Percentiles rank a stretch among this genome's conserved stretches.
Evolutionary conservation across 2,329 filamentous ascomycete genomes (phyloP).

Genomic region (Phialophora tarda): DNA sequence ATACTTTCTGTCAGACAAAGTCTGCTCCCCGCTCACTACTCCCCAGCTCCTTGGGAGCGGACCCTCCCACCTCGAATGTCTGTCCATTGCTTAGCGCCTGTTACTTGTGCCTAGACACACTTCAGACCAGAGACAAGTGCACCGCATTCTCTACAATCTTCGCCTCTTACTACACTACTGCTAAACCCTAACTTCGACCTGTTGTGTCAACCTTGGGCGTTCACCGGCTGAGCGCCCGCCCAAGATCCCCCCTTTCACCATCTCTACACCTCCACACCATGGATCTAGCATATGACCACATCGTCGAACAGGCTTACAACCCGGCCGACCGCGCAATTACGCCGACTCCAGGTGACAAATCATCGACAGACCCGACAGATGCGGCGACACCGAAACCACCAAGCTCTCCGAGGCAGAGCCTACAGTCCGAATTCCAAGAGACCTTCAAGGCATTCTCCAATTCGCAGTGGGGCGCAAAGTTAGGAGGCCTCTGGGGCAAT

Average conservation of each 20-base stretch:
- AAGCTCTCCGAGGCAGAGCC: slow-evolving; percentile 53
- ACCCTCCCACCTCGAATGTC: background rate
- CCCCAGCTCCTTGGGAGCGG: background rate
- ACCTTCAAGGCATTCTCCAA: slow-evolving; percentile 92
- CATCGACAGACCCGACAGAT: slow-evolving; percentile 43
- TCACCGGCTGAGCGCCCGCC: slow-evolving; percentile 5
- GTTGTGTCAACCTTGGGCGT: background rate
- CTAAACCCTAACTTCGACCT: background rate
- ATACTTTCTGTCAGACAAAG: background rate
- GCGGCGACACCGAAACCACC: slow-evolving; percentile 37
- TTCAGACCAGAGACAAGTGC: background rate
- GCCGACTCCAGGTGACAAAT: slow-evolving; percentile 48
- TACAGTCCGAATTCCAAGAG: slow-evolving; percentile 90
- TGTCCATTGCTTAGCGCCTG: background rate
- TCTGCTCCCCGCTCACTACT: background rate
- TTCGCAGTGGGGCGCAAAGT: slow-evolving; percentile 86
- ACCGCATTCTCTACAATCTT: background rate
- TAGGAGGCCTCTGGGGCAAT: slow-evolving; percentile 86
- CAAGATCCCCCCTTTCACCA: background rate
- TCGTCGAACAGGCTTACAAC: slow-evolving; percentile 77
- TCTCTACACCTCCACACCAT: slow-evolving; percentile 55
- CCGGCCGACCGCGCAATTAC: slow-evolving; percentile 56
- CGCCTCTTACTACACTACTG: background rate
- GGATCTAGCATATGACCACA: slow-evolving; percentile 98
- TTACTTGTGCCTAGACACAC: background rate